A percentile compares a stretch with the other conserved stretches of the same genome.
phyloP scores from a whole-genome alignment of 176 grass and related monocot species.

The Cocos nucifera region DNA sequence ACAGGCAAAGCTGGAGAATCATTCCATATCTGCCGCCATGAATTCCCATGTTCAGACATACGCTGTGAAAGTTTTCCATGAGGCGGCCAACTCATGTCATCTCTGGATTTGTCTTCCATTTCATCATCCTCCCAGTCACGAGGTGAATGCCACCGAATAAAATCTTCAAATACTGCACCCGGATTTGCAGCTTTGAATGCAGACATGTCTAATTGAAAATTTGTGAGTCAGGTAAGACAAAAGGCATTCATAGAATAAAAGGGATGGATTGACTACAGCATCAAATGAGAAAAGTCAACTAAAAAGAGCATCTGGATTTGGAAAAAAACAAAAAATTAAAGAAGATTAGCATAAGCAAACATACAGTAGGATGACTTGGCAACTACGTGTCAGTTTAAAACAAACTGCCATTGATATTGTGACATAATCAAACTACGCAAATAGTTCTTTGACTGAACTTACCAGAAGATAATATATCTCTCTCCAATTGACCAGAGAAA shows the following conservation, averaged over 20 bases:
- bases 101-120: conserved; percentile 25
- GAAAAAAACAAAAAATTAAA: too few species aligned
- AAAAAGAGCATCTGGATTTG: too few species aligned
- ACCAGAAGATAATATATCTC: conserved; percentile 86
- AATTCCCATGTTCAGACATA: conserved; percentile 86
- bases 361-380: too few species aligned
- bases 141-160: conserved; percentile 97
- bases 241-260: background rate
- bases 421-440: background rate
- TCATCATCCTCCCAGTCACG: conserved; percentile 75
- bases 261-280: too few species aligned
- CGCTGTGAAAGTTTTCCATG: conserved; percentile 78
- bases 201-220: conserved; percentile 73
- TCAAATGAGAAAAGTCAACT: too few species aligned
- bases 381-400: too few species aligned
- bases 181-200: conserved; percentile 99
- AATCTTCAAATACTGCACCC: conserved; percentile 92
- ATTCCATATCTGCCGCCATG: conserved; percentile 97
- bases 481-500: conserved; percentile 86
- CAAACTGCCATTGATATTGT: too few species aligned
- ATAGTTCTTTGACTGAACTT: conserved; percentile 20
- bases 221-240: background rate
- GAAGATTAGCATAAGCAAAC: too few species aligned
- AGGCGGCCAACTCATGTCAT: conserved; percentile 57
- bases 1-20: conserved; percentile 67